A percentile compares a stretch with the other conserved stretches of the same genome.
These are phyloP conservation scores for Scheffersomyces illinoinensis DNA, from an alignment of 1,139 yeast genomes.

Conservation along the genomic window DNA sequence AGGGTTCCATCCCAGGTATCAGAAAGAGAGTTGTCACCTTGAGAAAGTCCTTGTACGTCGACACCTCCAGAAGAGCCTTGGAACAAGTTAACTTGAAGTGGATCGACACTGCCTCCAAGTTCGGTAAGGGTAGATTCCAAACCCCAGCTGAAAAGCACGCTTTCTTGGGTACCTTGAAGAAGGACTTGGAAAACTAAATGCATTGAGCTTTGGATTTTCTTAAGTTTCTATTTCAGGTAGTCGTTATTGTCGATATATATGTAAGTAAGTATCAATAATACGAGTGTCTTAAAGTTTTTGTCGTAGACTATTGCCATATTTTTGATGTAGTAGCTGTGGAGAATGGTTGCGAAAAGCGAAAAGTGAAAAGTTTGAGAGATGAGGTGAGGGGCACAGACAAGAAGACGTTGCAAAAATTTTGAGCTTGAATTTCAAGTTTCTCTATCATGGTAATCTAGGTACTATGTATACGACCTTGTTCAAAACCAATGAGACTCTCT, in stretches of 20 bases:
- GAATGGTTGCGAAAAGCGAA: not conserved
- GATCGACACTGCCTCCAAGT: conserved; percentile 99
- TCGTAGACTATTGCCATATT: not conserved
- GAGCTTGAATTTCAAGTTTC: too few species aligned
- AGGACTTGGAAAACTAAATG: conserved; percentile 54
- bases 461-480: too few species aligned
- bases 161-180: conserved; percentile 99
- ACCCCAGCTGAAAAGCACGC: conserved; percentile 99
- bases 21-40: conserved; percentile 99
- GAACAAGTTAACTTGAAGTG: conserved; percentile 97
- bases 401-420: too few species aligned
- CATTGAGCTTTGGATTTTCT: not conserved
- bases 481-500: too few species aligned
- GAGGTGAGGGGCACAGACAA: too few species aligned
- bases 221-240: not conserved
- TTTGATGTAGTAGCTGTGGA: not conserved
- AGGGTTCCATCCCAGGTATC: conserved; percentile 99
- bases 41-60: conserved; percentile 97
- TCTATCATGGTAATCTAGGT: too few species aligned
- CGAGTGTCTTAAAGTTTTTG: not conserved
- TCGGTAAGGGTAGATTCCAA: conserved; percentile 99
- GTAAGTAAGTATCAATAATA: not conserved
- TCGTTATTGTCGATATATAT: not conserved
- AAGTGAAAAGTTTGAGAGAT: too few species aligned
- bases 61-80: conserved; percentile 96